Evolutionary conservation across 139 green algal species (phyloP).

Genomic region (Closterium sp.): DNA sequence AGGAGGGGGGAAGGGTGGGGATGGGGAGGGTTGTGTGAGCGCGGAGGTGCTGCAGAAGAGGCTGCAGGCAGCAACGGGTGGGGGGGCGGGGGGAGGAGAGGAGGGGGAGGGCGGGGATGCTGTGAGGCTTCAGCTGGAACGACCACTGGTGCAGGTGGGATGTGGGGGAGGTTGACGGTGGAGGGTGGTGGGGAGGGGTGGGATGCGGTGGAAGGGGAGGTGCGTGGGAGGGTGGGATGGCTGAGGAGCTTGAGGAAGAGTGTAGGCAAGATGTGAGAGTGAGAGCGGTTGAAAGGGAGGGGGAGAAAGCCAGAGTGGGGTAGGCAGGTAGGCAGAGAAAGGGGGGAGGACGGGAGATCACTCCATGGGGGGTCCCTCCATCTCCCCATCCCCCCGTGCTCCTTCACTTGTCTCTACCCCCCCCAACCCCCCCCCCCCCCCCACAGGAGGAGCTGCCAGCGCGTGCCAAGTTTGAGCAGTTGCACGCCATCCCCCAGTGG

Average conservation of each 20-base stretch:
- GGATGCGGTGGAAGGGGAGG: too few species aligned
- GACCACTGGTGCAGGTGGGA: background rate
- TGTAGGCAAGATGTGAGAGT: too few species aligned
- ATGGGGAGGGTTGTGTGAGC: background rate
- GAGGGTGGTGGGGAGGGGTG: too few species aligned
- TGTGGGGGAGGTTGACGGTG: too few species aligned
- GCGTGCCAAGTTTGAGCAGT: constrained; percentile 7
- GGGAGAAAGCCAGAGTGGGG: too few species aligned
- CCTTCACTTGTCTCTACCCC: background rate
- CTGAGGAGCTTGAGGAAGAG: too few species aligned
- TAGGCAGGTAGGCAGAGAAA: too few species aligned
- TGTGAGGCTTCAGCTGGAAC: constrained; percentile 7
- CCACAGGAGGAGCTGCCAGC: background rate
- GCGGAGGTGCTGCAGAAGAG: background rate
- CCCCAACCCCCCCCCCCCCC: background rate
- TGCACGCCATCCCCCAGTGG: background rate
- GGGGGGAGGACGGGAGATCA: too few species aligned
- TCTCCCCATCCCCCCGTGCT: background rate
- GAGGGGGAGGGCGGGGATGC: background rate
- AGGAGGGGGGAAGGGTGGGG: background rate
- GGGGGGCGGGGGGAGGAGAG: too few species aligned
- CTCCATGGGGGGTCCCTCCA: too few species aligned
- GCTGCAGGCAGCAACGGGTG: background rate
- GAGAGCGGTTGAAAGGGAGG: too few species aligned
- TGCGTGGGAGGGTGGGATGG: too few species aligned